Evolutionary conservation across 345 rosid genomes (phyloP).

Genomic region (Tarenaya hassleriana): DNA sequence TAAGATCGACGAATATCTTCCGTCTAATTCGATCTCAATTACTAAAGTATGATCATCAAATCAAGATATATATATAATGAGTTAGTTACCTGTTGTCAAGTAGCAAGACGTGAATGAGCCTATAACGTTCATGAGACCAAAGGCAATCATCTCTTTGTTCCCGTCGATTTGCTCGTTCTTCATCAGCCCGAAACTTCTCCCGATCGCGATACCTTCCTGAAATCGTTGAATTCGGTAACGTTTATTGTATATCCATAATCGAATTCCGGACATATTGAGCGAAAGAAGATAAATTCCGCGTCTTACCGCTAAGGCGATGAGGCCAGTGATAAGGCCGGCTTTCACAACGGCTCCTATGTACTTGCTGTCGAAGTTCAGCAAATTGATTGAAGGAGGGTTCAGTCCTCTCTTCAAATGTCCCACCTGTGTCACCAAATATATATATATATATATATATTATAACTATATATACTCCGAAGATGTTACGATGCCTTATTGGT

Average conservation of each 20-base stretch:
- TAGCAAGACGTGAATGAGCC: slow-evolving; percentile 94
- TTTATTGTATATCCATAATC: too few species aligned
- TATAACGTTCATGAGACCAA: slow-evolving; percentile 78
- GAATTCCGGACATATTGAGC: too few species aligned
- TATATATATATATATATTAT: too few species aligned
- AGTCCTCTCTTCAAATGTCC: slow-evolving; percentile 69
- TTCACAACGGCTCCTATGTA: slow-evolving; percentile 48
- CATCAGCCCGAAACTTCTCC: slow-evolving; percentile 75
- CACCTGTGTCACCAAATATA: slow-evolving; percentile 37
- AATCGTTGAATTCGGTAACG: slow-evolving; percentile 9
- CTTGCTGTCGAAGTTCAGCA: slow-evolving; percentile 47
- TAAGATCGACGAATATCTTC: too few species aligned
- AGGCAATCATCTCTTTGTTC: slow-evolving; percentile 87
- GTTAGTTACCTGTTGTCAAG: slow-evolving; percentile 63
- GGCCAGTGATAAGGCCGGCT: slow-evolving; percentile 62
- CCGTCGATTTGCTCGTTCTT: slow-evolving; percentile 82
- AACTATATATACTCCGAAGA: too few species aligned
- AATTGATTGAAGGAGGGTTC: slow-evolving; percentile 54
- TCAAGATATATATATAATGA: background rate
- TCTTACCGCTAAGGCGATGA: slow-evolving; percentile 71
- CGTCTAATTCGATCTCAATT: too few species aligned
- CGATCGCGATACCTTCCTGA: slow-evolving; percentile 92
- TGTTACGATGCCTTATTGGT: too few species aligned
- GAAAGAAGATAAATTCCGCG: background rate
- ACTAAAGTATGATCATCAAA: too few species aligned